Evolutionary conservation across 208 protist species (phyloP).

Genomic region (Herpetomonas tarakana): DNA sequence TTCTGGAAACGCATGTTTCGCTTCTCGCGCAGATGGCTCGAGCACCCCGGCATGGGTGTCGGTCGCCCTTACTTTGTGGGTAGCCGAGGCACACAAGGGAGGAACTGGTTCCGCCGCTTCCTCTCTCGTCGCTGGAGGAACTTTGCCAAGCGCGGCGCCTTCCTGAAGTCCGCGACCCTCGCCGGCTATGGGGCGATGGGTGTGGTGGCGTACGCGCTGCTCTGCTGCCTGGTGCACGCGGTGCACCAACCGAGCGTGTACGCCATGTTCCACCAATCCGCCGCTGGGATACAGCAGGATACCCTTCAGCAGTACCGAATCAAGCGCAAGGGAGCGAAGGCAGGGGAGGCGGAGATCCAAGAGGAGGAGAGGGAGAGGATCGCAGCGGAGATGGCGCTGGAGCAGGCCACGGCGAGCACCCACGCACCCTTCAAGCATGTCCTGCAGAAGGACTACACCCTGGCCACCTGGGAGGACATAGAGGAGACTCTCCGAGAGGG

Average conservation of each 20-base stretch:
- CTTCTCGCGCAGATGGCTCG: not conserved
- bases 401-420: not conserved
- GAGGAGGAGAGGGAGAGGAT: not conserved
- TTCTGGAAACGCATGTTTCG: no score
- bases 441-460: conserved; percentile 36
- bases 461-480: conserved; percentile 64
- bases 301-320: not conserved
- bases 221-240: conserved; percentile 35
- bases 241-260: conserved; percentile 28
- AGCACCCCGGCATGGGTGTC: not conserved
- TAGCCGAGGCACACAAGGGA: conserved; percentile 4
- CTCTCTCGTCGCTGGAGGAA: conserved; percentile 14
- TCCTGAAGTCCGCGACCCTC: conserved; percentile 23
- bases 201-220: conserved; percentile 24
- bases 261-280: conserved; percentile 24
- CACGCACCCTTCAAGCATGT: not conserved
- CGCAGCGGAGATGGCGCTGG: not conserved
- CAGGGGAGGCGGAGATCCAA: not conserved
- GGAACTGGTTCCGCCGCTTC: conserved; percentile 1
- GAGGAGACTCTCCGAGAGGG: conserved; percentile 73
- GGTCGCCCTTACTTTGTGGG: not conserved
- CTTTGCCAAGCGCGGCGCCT: conserved; percentile 11
- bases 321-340: not conserved
- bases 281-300: not conserved
- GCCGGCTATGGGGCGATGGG: conserved; percentile 5